Conservation (phyloP, 805 yeast species). For the Vanderwaltozyma polyspora region DNA sequence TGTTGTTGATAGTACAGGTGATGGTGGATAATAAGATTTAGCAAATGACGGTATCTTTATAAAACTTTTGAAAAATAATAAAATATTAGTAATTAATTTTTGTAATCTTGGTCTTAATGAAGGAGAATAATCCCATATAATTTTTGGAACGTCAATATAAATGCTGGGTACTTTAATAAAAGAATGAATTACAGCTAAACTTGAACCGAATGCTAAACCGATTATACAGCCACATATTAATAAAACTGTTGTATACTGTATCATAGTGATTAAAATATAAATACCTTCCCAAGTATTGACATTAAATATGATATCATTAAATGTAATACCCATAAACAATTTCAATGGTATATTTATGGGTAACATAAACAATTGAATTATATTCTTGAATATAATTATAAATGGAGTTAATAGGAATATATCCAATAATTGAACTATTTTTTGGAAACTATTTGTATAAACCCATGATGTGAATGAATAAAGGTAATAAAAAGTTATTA, state of each 20-base stretch:
- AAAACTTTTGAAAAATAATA: not conserved
- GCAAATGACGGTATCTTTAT: too few species aligned
- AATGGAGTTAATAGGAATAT: slow-evolving; percentile 27
- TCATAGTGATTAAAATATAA: slow-evolving; percentile 9
- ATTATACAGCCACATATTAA: slow-evolving; percentile 12
- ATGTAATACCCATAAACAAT: slow-evolving; percentile 15
- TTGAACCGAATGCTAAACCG: slow-evolving; percentile 13
- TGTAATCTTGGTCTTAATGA: not conserved
- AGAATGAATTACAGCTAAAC: slow-evolving; percentile 16
- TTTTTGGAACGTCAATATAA: slow-evolving; percentile 8
- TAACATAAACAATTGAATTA: slow-evolving; percentile 10
- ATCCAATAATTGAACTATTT: not conserved
- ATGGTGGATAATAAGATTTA: not conserved
- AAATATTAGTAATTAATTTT: not conserved
- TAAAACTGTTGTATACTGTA: slow-evolving; percentile 19
- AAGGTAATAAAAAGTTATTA: too few species aligned
- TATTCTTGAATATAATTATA: slow-evolving; percentile 9
- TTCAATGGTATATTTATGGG: slow-evolving; percentile 22
- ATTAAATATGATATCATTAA: slow-evolving; percentile 10
- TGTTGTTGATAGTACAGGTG: not conserved
- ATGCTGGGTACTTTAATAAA: slow-evolving; percentile 14
- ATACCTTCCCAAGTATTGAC: slow-evolving; percentile 8
- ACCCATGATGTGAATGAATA: not conserved
- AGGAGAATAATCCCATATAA: not conserved
- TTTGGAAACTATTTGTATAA: too few species aligned